These are phyloP conservation scores for Zizania latifolia DNA, from an alignment of 176 grass and related monocot species.

Conservation along the genomic window DNA sequence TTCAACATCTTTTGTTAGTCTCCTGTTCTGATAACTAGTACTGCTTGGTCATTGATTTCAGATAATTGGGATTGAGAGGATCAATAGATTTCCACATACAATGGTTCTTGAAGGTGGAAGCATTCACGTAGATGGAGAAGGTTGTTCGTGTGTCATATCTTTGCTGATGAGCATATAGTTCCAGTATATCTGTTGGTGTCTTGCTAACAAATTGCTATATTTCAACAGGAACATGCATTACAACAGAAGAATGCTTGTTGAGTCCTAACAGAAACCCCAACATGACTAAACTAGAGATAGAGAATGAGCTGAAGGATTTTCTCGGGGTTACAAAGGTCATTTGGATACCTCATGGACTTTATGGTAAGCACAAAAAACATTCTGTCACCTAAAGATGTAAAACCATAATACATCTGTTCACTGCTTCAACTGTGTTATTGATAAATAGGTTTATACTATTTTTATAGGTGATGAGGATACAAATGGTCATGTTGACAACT, in stretches of 20 bases:
- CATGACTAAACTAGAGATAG: constrained; percentile 81
- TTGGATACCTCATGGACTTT: constrained; percentile 79
- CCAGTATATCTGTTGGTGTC: background rate
- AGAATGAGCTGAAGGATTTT: constrained; percentile 72
- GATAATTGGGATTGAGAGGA: constrained; percentile 67
- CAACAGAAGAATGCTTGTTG: constrained; percentile 84
- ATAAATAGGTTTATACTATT: no score
- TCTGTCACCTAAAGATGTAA: background rate
- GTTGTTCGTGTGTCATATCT: constrained; percentile 23
- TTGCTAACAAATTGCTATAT: constrained; percentile 9
- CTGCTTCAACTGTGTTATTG: background rate
- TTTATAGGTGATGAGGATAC: constrained; percentile 80
- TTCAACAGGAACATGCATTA: constrained; percentile 85
- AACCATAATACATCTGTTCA: background rate
- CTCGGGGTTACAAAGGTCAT: constrained; percentile 86
- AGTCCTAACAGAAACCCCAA: constrained; percentile 83
- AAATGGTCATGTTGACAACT: constrained; percentile 81
- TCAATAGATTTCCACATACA: constrained; percentile 59
- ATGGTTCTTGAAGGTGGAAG: constrained; percentile 97
- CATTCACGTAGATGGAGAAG: constrained; percentile 94
- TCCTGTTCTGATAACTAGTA: background rate
- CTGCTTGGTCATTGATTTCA: constrained; percentile 7
- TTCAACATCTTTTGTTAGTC: background rate
- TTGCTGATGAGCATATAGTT: background rate
- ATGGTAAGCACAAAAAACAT: constrained; percentile 40